Base-by-base conservation (phyloP, 2,329 filamentous ascomycete species). In the Simplicillium sp. region DNA sequence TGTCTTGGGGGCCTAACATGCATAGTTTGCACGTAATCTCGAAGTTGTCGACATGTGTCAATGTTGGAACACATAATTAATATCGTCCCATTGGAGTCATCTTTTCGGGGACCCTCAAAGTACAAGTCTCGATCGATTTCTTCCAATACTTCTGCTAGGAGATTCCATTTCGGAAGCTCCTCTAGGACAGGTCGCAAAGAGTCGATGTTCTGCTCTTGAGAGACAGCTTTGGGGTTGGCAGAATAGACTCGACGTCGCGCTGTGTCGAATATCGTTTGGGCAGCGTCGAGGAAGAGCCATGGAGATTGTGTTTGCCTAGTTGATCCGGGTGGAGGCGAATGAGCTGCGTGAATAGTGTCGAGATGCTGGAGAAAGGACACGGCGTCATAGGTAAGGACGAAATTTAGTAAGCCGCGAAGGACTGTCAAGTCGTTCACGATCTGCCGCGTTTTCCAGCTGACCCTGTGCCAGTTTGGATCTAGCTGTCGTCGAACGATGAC, bases 401-500 rank as follows among this genome's bases (percentile, higher is more conserved):
- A 83, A 61, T 90, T 84, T 13, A 98, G 72, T 59, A 97, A 82
- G 16, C 79, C 80, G 43, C 90, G 77, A 31, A 98, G 71, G 14
- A 95, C 80, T 1, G 82, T 84, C 50, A 98, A 61, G 57, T 97
- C 92, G 52, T 82, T 84, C 42, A 94, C 90, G 50, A 98, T 95
- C 61, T 96, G 89, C 53, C 84, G 87, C 2, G 90, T 97, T 61
- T 92, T 88, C 73, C 86, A 94, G 59, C 85, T 96, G 39, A 95
- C 86, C 40, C 92, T 80, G 65, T 98, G 92, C 92, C 92, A 98
- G 44, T 97, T 89, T 4, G 90, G 89, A 55, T 97, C 89, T 14
- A 98, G 68, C 60, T 98, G 92, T 43, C 89, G 77, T 46, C 90
- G 77, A 38, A 98, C 80, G 41, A 89, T 83, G 45, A 85, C 70